Evolutionary conservation across 1,139 yeast genomes (phyloP), one percentile per base, ranked within the genome.

Genomic region (Yamadazyma atlantica): DNA sequence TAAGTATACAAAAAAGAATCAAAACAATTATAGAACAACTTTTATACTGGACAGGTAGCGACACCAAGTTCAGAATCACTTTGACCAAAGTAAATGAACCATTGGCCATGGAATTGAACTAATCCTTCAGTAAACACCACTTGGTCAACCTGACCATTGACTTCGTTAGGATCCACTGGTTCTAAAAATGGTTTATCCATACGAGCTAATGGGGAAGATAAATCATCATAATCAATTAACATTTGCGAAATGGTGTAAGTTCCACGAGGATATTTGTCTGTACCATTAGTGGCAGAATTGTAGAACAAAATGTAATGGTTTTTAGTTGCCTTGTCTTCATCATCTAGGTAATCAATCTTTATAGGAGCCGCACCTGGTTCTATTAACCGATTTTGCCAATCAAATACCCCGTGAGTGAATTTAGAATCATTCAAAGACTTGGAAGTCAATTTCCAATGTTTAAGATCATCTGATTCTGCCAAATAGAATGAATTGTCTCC

Each of bases 281-380:
- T 66, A 1, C 75, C 75, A 11, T 57, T 56, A 15, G 75, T 69
- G 23, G 69, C 59, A 12, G 72, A 59, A 44, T 70, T 70, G 51
- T 70, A 69, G 43, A 70, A 54, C 27, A 70, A 56, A 1, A 69
- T 50, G 58, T 69, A 69, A 38, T 65, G 64, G 45, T 67, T 53
- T 11, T 55, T 58, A 22, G 55, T 51, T 29, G 54, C 53, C 2
- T 29, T 57, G 43, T 62, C 62, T 34, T 49, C 50, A 9, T 54
- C 57, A 29, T 29, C 32, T 19, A 19, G 12, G 22, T 57, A 53
- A 25, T 57, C 54, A 37, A 70, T 42, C 43, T 64, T 66, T 15
- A 70, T 63, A 0, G 75, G 75, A 1, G 73, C 72, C 0, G 74
- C 65, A 1, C 75, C 75, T 2, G 71, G 63, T 45, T 70, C 75